Evolutionary conservation across 495 filamentous ascomycete species (phyloP).

Genomic region (Podospora fimiseda): DNA sequence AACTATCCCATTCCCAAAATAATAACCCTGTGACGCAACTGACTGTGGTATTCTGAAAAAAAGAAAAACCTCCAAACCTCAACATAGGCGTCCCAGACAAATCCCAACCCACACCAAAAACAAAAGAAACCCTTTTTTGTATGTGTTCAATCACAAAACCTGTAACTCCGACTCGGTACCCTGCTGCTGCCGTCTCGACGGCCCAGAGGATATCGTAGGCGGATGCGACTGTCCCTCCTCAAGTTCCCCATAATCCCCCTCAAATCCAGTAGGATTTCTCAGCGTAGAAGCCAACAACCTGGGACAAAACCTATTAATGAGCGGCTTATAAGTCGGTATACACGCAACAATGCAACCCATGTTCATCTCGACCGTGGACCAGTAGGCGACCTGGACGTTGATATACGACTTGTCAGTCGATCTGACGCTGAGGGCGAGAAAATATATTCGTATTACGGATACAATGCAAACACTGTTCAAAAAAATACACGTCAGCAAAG

Average conservation of each 20-base stretch:
- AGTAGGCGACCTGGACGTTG: conserved; percentile 13
- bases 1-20: too few relatives aligned
- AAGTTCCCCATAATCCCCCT: not conserved
- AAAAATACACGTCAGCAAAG: too few relatives aligned
- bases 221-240: not conserved
- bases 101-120: too few relatives aligned
- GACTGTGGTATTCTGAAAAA: too few relatives aligned
- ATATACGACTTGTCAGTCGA: conserved; percentile 1
- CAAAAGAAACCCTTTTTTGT: too few relatives aligned
- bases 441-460: conserved; percentile 24
- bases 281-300: not conserved
- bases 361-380: conserved; percentile 28
- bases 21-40: too few relatives aligned
- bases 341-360: conserved; percentile 27
- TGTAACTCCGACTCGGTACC: not conserved
- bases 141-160: not conserved
- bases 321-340: conserved; percentile 22
- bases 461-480: conserved; percentile 26
- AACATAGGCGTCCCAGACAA: too few relatives aligned
- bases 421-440: conserved; percentile 15
- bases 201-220: not conserved
- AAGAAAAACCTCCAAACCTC: too few relatives aligned
- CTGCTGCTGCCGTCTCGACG: not conserved
- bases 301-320: conserved; percentile 12
- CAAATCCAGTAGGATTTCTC: not conserved